Conservation (phyloP, 768 basidiomycete genomes). For the Kwoniella mangroviensis region DNA sequence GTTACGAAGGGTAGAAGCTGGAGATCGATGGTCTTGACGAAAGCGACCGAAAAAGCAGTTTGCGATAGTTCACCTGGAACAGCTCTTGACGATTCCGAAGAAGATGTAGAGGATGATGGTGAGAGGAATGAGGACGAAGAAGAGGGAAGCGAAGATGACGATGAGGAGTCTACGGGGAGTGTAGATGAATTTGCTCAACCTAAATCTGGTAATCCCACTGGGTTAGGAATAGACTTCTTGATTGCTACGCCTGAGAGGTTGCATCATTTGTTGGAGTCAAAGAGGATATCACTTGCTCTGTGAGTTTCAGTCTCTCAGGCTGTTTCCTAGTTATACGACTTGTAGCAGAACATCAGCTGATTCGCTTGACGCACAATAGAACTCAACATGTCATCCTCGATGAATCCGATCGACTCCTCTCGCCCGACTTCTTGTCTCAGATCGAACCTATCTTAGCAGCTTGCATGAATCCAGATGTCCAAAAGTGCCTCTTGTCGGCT, state of each 20-base stretch:
- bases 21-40: conserved; percentile 80
- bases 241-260: conserved; percentile 91
- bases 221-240: conserved; percentile 68
- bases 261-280: conserved; percentile 75
- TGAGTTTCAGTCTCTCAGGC: conserved; percentile 28
- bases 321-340: conserved; percentile 22
- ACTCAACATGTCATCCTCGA: conserved; percentile 85
- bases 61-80: conserved; percentile 42
- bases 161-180: conserved; percentile 27
- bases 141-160: conserved; percentile 66
- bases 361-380: conserved; percentile 59
- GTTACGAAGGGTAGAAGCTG: conserved; percentile 69
- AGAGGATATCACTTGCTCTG: conserved; percentile 56
- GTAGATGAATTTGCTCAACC: conserved; percentile 9
- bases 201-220: conserved; percentile 48
- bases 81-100: conserved; percentile 55
- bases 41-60: conserved; percentile 83
- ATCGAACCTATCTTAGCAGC: conserved; percentile 82
- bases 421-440: conserved; percentile 84
- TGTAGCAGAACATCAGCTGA: not conserved
- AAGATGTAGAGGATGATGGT: conserved; percentile 73
- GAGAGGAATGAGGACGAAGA: conserved; percentile 9
- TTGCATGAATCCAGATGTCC: conserved; percentile 70
- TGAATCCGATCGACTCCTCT: conserved; percentile 89
- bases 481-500: conserved; percentile 91